Evolutionary conservation across 176 grass and related monocot species (phyloP), one percentile per base, ranked within the genome.

Genomic region (Melocanna baccifera): DNA sequence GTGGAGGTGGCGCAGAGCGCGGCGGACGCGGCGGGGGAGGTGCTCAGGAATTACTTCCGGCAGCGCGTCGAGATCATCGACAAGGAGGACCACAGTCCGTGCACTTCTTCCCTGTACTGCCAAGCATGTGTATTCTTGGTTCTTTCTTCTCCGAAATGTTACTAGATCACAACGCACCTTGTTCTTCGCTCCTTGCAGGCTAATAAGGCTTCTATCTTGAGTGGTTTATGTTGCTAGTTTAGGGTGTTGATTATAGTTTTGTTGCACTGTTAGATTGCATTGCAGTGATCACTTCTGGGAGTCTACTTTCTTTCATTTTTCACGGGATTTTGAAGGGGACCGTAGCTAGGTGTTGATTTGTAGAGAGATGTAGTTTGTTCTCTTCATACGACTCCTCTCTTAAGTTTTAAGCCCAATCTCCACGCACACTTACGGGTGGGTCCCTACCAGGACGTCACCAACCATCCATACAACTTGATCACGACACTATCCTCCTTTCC

Each of bases 1-100:
- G 71, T 95, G 58, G 89, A 88, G 85, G 91, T 91, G 66, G 92
- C 89, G 26, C 84, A 93, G 72, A 73, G 25, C 26, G 85, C 90
- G 64, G 96, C 91, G 12, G 96, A 95, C 16, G 85, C 88, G 0
- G 92, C 91, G 4, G 89, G 96, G 0, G 83, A 90, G 82, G 91
- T 98, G 12, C 83, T 95, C 55, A 71, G 89, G 63, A 98, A 98
- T 80, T 98, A 98, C 25, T 98, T 98, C 48, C 91, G 91, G 66
- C 87, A 89, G 85, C 82, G 79, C 25, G 83, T 95, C 11, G 91
- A 92, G 72, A 93, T 98, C 67, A 88, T 98, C 67, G 92, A 98
- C 79, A 95, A 98, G 76, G 85, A 90, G 52, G 95, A 98, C 70
- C 87, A 91, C 34, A 95, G 95, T 98, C 64, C n/a, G 78, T 77